Base-by-base conservation (phyloP, 164 flowering plant species). In the Vitis riparia region DNA sequence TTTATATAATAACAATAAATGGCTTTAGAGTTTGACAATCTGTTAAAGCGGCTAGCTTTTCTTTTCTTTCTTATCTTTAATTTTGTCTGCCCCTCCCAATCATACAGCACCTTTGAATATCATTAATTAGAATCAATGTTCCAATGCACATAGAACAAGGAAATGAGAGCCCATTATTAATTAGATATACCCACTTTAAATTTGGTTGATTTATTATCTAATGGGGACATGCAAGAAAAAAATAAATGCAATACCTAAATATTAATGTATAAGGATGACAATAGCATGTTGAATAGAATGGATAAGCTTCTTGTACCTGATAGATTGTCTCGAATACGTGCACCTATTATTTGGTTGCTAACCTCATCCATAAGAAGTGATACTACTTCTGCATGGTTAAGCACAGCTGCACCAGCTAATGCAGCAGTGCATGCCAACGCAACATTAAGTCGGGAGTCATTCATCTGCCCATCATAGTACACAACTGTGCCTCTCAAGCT, bases 381-480 rank as follows among this genome's bases (percentile, higher is more conserved):
- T 59, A 96, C 68, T 15, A 91, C 98, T 85, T 96, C 99, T 17
- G 98, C 97, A 86, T 96, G 88, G 73, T 93, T 96, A 66, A 96
- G 97, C 66, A 96, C 91, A 8, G 97, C 90, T 17, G 99, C 98
- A 69, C 99, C 99, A 77, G 97, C 98, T 74, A 96, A 73, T 59
- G 99, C 97, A 75, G 98, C 98, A 74, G 95, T 87, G 75, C 93
- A 93, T 55, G 98, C 99, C 71, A 96, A 78, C 27, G 88, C 92
- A 78, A 95, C 93, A 87, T 95, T 95, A 53, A 95, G 83, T 17
- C 99, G 83, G 47, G 99, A 84, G 70, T 95, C 99, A 84, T 95
- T 89, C 99, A 95, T 93, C 77, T 95, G 99, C 32, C 99, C 99
- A 81, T 95, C 99, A 80, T 90, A 95, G 71, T 95, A 95, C 15